phyloP scores from a whole-genome alignment of 1,284 basidiomycete species.

The Malassezia obtusa region DNA sequence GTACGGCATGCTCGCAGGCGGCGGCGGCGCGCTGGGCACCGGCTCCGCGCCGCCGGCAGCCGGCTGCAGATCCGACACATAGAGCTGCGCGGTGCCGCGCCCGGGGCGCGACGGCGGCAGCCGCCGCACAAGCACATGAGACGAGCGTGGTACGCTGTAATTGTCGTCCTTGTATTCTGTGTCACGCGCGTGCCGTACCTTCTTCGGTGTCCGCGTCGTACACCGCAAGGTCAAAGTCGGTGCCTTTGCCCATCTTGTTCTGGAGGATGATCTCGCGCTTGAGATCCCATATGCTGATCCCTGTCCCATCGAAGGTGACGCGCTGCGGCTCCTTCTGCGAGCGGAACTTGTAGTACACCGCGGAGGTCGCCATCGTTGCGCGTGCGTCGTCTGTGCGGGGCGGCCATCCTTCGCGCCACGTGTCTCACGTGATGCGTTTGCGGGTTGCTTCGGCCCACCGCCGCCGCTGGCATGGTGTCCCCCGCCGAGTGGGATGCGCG shows the following conservation, averaged over 20 bases:
- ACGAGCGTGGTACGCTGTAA: constrained; percentile 80
- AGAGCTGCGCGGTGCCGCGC: constrained; percentile 82
- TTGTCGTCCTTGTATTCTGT: constrained; percentile 87
- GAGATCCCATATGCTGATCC: constrained; percentile 96
- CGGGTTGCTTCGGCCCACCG: neutral
- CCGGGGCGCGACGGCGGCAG: constrained; percentile 74
- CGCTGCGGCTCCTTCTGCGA: constrained; percentile 87
- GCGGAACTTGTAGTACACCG: constrained; percentile 95
- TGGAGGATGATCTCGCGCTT: constrained; percentile 96
- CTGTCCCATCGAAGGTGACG: constrained; percentile 93
- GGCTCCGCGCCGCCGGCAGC: constrained; percentile 15
- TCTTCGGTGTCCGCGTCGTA: constrained; percentile 51
- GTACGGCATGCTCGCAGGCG: constrained; percentile 11
- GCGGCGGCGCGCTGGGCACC: neutral
- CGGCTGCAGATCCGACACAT: constrained; percentile 55
- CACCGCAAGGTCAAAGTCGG: constrained; percentile 88
- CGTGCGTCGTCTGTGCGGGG: neutral
- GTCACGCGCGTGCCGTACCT: constrained; percentile 13
- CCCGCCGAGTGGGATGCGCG: constrained; percentile 51
- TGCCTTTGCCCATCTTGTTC: constrained; percentile 89
- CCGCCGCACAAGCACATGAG: constrained; percentile 83
- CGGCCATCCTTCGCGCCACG: neutral
- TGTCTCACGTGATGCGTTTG: constrained; percentile 6
- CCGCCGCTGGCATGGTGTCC: neutral
- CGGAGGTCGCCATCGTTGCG: constrained; percentile 41